Base-by-base conservation (phyloP, 768 basidiomycete species). In the Hypholoma fasciculare region DNA sequence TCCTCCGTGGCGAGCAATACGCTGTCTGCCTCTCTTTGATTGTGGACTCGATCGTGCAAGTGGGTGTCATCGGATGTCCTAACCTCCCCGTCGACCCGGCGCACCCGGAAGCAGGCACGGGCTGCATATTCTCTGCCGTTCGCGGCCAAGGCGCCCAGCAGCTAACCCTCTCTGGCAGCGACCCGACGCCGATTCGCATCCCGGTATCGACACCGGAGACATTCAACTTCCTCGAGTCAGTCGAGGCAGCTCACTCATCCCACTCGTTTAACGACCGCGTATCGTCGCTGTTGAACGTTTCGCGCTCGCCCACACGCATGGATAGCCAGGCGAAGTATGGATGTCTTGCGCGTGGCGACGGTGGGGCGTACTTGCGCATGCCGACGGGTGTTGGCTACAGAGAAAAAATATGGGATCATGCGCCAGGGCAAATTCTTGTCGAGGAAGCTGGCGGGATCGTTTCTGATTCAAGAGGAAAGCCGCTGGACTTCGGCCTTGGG, bases 391-490 rank as follows among this genome's bases (percentile, higher is more conserved):
- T 82, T 3, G 90, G 87, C 2, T 98, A 98, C 71, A 71, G 76
- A 60, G 96, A 98, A 72, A 98, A 98, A 76, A 96, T 98, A n/a
- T 99, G 96, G 96, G 96, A 98, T 66, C 97, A 98, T 68, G 94
- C 96, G 0, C 84, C 92, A 0, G 96, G 97, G 0, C 78, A 83
- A 1, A 68, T 98, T 13, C 81, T 99, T 6, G 84, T 98, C 13
- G 82, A 86, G 61, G 96, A 98, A 71, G 91, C 94, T 0, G 96
- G 95, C 0, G 96, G 96, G 0, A 62, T 89, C n/a, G 84, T 98
- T 37, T 89, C 88, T 0, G 91, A 98, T 70, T 90, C 90, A 49
- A 79, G 87, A 43, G 96, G 95, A 2, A 61, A 82, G 53, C 79
- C 81, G 0, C 83, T 99, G 23, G 81, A 96, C 68, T 98, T 99